Percentiles rank a stretch among this genome's conserved stretches.
Conservation (phyloP, 164 flowering plant genomes). For the Nelumbo lutea region DNA sequence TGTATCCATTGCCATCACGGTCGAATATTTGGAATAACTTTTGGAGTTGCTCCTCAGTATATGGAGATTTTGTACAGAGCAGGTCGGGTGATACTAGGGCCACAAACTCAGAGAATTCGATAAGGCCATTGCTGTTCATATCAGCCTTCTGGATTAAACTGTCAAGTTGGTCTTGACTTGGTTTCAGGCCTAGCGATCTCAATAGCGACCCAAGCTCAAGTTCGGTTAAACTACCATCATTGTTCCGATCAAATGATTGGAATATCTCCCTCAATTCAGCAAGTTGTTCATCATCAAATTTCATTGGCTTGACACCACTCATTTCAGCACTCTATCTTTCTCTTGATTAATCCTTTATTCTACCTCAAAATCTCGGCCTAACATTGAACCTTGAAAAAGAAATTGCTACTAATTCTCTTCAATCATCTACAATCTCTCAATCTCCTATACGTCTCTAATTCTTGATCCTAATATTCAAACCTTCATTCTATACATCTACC, state of each 20-base stretch:
- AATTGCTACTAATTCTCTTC: too few species aligned
- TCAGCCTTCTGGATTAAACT: conserved; percentile 20
- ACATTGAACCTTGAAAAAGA: too few species aligned
- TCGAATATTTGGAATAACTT: conserved; percentile 40
- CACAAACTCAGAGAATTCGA: conserved; percentile 85
- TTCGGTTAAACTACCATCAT: conserved; percentile 68
- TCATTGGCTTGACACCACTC: conserved; percentile 32
- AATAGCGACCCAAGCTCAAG: conserved; percentile 78
- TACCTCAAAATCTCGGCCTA: too few species aligned
- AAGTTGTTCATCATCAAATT: conserved; percentile 73
- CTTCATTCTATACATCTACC: too few species aligned
- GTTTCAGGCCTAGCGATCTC: conserved; percentile 73
- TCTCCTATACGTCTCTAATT: too few species aligned
- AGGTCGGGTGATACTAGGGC: conserved; percentile 79
- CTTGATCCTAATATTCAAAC: too few species aligned
- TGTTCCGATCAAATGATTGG: too few species aligned
- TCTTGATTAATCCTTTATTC: not conserved
- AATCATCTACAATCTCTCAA: too few species aligned
- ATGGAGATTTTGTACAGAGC: conserved; percentile 52
- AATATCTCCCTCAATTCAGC: conserved; percentile 50
- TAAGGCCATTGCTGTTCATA: conserved; percentile 5
- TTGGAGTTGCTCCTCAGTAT: conserved; percentile 70
- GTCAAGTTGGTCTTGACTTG: conserved; percentile 75
- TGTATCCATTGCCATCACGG: too few species aligned
- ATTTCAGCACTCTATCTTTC: not conserved